Conservation (phyloP, 768 basidiomycete genomes). For the Podaxis carcinomalis region DNA sequence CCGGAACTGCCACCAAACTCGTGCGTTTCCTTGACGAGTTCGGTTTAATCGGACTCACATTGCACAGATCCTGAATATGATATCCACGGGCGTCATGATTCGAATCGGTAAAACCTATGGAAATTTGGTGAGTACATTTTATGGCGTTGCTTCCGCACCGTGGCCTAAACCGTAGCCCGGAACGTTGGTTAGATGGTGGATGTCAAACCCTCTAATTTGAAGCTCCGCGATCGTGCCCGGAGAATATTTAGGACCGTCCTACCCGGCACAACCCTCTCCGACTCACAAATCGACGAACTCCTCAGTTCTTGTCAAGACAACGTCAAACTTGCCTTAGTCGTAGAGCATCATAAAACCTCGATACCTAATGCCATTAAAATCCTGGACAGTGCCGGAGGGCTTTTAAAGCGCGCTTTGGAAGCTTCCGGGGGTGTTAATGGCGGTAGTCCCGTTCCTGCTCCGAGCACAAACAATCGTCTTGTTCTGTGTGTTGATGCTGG, state of each 20-base stretch:
- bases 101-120: constrained; percentile 31
- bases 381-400: constrained; percentile 17
- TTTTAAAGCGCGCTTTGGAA: constrained; percentile 19
- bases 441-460: not conserved
- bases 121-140: constrained; percentile 22
- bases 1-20: constrained; percentile 34
- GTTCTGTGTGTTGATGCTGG: constrained; percentile 24
- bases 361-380: constrained; percentile 15
- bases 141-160: not conserved
- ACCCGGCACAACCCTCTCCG: constrained; percentile 16
- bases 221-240: constrained; percentile 25
- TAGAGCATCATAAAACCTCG: constrained; percentile 18
- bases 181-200: constrained; percentile 26
- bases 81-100: constrained; percentile 30
- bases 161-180: not conserved
- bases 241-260: constrained; percentile 26
- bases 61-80: constrained; percentile 30
- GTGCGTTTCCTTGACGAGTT: constrained; percentile 13
- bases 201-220: constrained; percentile 26
- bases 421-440: not conserved
- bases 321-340: constrained; percentile 29
- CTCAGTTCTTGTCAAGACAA: constrained; percentile 24
- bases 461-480: not conserved
- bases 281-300: constrained; percentile 25
- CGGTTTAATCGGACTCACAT: not conserved